Evolutionary conservation across 495 filamentous ascomycete species (phyloP), one percentile per base, ranked within the genome.

Genomic region (Clavariopsis aquatica): DNA sequence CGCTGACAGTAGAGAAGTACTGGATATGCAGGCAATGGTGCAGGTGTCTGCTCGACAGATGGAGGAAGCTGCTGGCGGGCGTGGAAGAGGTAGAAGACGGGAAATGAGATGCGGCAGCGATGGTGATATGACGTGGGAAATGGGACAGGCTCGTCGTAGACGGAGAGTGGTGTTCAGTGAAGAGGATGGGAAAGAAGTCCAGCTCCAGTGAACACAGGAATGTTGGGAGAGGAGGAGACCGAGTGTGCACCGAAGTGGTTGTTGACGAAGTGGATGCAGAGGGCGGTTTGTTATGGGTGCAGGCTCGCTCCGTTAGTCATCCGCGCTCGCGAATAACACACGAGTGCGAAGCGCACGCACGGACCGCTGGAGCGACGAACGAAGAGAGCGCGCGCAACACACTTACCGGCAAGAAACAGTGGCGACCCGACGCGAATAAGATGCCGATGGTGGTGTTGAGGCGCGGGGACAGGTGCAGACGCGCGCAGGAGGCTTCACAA

Each of bases 1-100:
- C 47, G 53, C 62, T 62, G 53, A 66, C 62, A 60, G 31, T 45
- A 47, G 20, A 54, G 36, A 45, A 55, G 46, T 52, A 53, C 57
- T 41, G 24, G 34, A 62, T 23, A 55, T 29, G 13, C 52, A 22
- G 56, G 60, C 52, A 65, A 49, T 54, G 60, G 62, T 64, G 65
- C 64, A 52, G 57, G 64, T 47, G 49, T 64, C 71, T 55, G 71
- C 47, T 69, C 71, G 64, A 69, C 69, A 68, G 57, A 65, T 52
- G 20, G 24, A 24, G 52, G 59, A 47, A 53, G 66, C 53, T 60
- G 49, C 57, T 55, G 41, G 47, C 43, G 54, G 49, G 53, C 64
- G 55, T 64, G 52, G 63, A 66, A 38, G 65, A 57, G 62, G 49
- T 55, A 24, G 34, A 49, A 66, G 62, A 66, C 67, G 67, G 55